Base-by-base conservation (phyloP, 2,329 filamentous ascomycete genomes). In the Raffaelea deltoideospora region DNA sequence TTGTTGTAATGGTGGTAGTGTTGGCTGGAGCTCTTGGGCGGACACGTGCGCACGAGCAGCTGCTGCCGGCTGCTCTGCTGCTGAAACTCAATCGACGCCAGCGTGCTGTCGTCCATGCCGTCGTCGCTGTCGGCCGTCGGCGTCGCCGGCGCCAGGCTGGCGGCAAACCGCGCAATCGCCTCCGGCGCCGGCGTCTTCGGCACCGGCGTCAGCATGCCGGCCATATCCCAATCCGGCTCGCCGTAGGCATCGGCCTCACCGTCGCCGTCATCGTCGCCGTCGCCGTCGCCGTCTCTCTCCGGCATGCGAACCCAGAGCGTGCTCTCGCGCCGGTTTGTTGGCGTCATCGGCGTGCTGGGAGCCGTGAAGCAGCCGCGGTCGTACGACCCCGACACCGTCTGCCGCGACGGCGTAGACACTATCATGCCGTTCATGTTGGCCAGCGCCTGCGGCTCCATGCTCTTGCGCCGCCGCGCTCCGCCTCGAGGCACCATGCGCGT, bases 361-460 rank as follows among this genome's bases (percentile, higher is more conserved):
- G 60, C 50, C 1, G 58, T 60, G 34, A 59, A 58, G 37, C 49
- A 53, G 6, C 57, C 57, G 5, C 55, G 55, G 1, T 43, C 35
- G 11, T 47, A 38, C 38, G 44, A 40, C 9, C 46, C 50, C 46
- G 55, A 56, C 3, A n/a, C 11, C 6, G 38, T 38, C 34, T 45
- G 44, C 47, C 48, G 54, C 36, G 51, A 50, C 6, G 58, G 59
- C 33, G 57, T 48, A n/a, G 56, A 53, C 17, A 79, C 60, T 0
- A 81, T 59, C 1, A 65, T 74, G 31, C 77, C 77, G 43, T 84
- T 83, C 42, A 73, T 51, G 47, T 84, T 83, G 39, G 72, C 67
- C 18, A 86, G 57, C 2, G 75, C 70, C 46, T 69, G 74, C 11
- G 82, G 81, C 53, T 86, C 81, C 79, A 88, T 87, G 47, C 76